These are phyloP conservation scores for Entophlyctis helioformis DNA, from an alignment of 192 early-diverging fungal species.

Conservation along the genomic window DNA sequence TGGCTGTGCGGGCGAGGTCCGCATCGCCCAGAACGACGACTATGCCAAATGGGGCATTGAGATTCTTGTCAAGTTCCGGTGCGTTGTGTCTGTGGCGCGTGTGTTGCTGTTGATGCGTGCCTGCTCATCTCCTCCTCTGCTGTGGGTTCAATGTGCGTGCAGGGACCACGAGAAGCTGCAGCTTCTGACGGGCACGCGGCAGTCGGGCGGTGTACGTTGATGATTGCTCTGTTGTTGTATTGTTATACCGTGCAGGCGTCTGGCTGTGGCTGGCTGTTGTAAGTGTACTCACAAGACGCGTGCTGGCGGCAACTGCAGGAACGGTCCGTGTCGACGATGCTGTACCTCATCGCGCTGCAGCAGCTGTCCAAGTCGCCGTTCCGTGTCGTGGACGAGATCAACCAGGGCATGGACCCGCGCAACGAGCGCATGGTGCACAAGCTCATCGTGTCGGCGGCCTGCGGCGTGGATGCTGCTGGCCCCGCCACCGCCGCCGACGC, in stretches of 20 bases:
- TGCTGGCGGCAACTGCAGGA: slow-evolving; percentile 58
- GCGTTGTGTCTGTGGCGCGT: background rate
- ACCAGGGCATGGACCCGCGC: slow-evolving; percentile 97
- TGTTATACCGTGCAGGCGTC: too few species aligned
- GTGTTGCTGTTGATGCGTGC: background rate
- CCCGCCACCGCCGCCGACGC: too few species aligned
- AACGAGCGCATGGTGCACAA: slow-evolving; percentile 94
- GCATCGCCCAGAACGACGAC: too few species aligned
- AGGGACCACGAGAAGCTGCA: slow-evolving; percentile 74
- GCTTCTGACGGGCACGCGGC: slow-evolving; percentile 72
- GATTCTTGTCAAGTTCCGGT: slow-evolving; percentile 89
- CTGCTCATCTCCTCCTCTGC: too few species aligned
- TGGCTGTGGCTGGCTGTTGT: too few species aligned
- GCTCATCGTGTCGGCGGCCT: slow-evolving; percentile 78
- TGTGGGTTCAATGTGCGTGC: too few species aligned
- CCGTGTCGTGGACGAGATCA: slow-evolving; percentile 98
- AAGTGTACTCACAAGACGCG: too few species aligned
- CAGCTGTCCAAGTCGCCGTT: slow-evolving; percentile 77
- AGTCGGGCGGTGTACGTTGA: slow-evolving; percentile 76
- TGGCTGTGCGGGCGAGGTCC: slow-evolving; percentile 69
- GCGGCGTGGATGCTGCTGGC: slow-evolving; percentile 30
- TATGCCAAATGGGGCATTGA: slow-evolving; percentile 91
- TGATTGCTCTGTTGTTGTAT: too few species aligned
- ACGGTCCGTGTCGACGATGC: slow-evolving; percentile 87
- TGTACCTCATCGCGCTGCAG: slow-evolving; percentile 94